Evolutionary conservation across 139 green algal species (phyloP), one percentile per base, ranked within the genome.

Genomic region (Axilococcus clingmanii): DNA sequence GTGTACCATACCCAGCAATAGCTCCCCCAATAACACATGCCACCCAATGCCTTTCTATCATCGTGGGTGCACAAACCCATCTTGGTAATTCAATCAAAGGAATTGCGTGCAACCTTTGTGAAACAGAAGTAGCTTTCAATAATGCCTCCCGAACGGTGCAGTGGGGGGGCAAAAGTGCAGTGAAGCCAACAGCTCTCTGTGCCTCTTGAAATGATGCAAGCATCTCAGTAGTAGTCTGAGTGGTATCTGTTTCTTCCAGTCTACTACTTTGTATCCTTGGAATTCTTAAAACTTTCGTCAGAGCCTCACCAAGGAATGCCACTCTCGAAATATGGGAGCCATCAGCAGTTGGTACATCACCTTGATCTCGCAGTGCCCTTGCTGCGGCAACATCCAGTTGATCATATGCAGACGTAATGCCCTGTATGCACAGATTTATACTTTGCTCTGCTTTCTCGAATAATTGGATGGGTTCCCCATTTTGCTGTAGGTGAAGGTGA

Each of bases 41-140:
- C 34, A 94, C 40, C 85, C 85, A 94, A 68, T 89, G 51, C 37
- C 73, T 65, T 48, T 85, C 69, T 42, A 78, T 33, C n/a, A 66
- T 29, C 2, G 45, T 47, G 4, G 75, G 75, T 56, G 72, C 68
- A 5, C 35, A 32, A 5, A 67, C 42, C 58, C 61, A 77, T 30
- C 30, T n/a, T 5, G 80, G 58, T 36, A 83, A 36, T 17, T 52
- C 40, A 31, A 65, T n/a, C 17, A 66, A 41, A 31, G 25, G 47
- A 8, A 7, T 48, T 22, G 45, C 43, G 11, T 3, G 23, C 22
- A 29, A 8, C 1, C 35, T 23, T 25, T 59, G 8, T 19, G 14
- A 47, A 8, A 48, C 11, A 30, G 24, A 40, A 24, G 57, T 20
- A 16, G 40, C 47, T 7, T 38, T 28, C 41, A 38, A 7, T 30